Conservation (phyloP, 768 basidiomycete genomes). For the Pulveroboletus sp. region DNA sequence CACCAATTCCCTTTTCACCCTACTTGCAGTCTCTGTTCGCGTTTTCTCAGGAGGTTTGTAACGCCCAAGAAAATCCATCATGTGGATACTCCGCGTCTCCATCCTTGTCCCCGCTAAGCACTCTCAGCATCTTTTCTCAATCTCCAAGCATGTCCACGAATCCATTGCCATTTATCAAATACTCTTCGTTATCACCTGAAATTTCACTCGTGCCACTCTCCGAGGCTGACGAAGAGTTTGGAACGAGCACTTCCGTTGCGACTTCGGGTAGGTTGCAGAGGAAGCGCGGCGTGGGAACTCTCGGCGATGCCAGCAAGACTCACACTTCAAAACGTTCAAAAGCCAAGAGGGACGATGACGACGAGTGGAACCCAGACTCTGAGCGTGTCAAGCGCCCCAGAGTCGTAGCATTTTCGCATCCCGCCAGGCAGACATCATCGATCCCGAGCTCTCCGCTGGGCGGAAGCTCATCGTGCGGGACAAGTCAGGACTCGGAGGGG, state of each 20-base stretch:
- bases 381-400: slow-evolving; percentile 7
- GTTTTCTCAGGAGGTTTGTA: not conserved
- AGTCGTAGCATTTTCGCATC: not conserved
- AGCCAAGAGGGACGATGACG: slow-evolving; percentile 17
- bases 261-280: not conserved
- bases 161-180: not conserved
- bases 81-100: not conserved
- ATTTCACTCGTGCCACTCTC: not conserved
- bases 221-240: not conserved
- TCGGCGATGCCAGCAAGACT: slow-evolving; percentile 4
- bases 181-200: not conserved
- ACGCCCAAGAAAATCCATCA: not conserved
- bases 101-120: slow-evolving; percentile 15
- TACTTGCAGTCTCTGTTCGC: not conserved
- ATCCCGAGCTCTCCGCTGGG: not conserved
- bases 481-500: not conserved
- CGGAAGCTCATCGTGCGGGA: not conserved
- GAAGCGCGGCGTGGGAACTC: slow-evolving; percentile 12
- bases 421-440: not conserved
- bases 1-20: not conserved
- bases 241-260: not conserved
- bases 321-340: slow-evolving; percentile 10
- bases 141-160: slow-evolving; percentile 8
- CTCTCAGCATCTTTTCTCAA: slow-evolving; percentile 9
- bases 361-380: slow-evolving; percentile 17